Evolutionary conservation across 2,329 filamentous ascomycete genomes (phyloP).

Genomic region (Hymenoscyphus occultus): DNA sequence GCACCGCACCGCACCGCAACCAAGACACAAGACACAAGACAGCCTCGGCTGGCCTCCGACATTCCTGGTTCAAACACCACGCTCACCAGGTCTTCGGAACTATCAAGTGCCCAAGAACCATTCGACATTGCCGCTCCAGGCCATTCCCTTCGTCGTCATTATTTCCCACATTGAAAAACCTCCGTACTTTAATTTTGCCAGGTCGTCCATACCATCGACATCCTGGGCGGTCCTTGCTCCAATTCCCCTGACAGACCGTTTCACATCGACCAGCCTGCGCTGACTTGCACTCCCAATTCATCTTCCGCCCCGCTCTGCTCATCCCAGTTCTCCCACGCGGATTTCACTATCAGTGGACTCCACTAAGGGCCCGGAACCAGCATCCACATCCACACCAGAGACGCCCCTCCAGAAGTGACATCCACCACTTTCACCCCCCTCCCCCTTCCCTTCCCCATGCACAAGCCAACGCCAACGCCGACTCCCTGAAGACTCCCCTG

Average conservation of each 20-base stretch:
- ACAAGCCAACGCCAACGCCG: conserved; percentile 13
- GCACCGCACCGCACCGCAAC: not conserved
- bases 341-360: not conserved
- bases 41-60: conserved; percentile 3
- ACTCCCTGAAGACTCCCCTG: conserved; percentile 5
- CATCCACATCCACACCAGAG: not conserved
- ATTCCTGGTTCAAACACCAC: conserved; percentile 2
- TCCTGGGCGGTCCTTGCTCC: conserved; percentile 2
- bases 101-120: not conserved
- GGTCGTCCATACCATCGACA: not conserved
- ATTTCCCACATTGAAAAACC: not conserved
- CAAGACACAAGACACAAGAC: not conserved
- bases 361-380: not conserved
- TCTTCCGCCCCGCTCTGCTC: conserved; percentile 4
- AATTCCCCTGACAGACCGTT: not conserved
- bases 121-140: not conserved
- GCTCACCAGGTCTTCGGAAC: not conserved
- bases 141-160: not conserved
- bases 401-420: too few species aligned
- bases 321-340: conserved; percentile 12
- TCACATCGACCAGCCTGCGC: not conserved
- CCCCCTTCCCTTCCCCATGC: not conserved
- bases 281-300: not conserved
- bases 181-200: conserved; percentile 1
- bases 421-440: not conserved